Evolutionary conservation across 805 yeast genomes (phyloP), one percentile per base, ranked within the genome.

Genomic region (Candida andamanensis): DNA sequence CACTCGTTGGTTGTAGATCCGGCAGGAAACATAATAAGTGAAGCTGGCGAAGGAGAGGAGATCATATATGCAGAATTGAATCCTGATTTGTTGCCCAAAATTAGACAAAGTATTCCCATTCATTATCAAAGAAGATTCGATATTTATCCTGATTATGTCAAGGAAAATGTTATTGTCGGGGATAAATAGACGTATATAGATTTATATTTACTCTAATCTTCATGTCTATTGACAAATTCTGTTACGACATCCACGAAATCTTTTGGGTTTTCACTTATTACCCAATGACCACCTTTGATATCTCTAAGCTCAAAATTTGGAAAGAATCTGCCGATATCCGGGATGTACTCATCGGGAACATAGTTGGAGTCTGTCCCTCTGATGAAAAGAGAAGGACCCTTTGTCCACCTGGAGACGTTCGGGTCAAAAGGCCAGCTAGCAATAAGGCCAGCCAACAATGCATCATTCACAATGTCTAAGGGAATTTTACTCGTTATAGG

Each of bases 281-380:
- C 74, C 95, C 97, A 90, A 56, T 90, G 98, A 2, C 96, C 96
- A 0, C 89, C 75, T 13, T 85, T 80, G 15, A 92, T 63, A 48
- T 83, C 95, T 27, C 73, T 65, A 10, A 84, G 58, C 39, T 76
- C 83, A 49, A 86, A 86, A 16, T 67, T 63, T 0, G 97, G 97
- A 59, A 86, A 90, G 49, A 74, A 84, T 35, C 62, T 58, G 1
- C 89, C 94, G 30, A 86, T 80, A 13, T 73, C 74, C 0, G 83
- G 79, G 15, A 87, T 53, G 17, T 72, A 74, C 39, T 87, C 95
- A 53, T 89, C 97, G 0, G 94, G 80, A 13, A 90, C 79, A 51
- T 85, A 89, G 5, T 64, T 56, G 1, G 95, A 83, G 27, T 75
- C 64, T 0, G 81, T 66, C 1, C 97, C 97, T 41, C 97, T 63